These are phyloP conservation scores for Penicillium sp. DNA, from an alignment of 2,329 filamentous ascomycete genomes.

Conservation along the genomic window DNA sequence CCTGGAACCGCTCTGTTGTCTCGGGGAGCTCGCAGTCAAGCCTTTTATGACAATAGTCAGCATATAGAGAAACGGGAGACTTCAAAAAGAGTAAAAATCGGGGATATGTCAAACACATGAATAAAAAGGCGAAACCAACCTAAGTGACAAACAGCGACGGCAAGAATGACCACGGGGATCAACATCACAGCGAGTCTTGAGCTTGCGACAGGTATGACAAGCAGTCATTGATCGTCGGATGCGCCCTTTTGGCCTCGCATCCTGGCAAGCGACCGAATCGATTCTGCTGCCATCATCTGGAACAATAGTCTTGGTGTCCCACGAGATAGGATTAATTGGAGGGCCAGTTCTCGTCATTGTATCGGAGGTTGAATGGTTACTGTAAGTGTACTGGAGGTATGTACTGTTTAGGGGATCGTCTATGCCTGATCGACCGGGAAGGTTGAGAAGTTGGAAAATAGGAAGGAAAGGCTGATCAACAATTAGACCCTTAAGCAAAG, in stretches of 20 bases:
- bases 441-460: conserved; percentile 2
- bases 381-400: background rate
- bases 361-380: conserved; percentile 2
- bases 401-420: conserved; percentile 6
- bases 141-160: conserved; percentile 36
- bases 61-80: background rate
- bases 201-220: conserved; percentile 37
- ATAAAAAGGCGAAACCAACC: conserved; percentile 21
- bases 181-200: conserved; percentile 36
- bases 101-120: background rate
- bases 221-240: conserved; percentile 38
- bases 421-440: conserved; percentile 6
- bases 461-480: conserved; percentile 11
- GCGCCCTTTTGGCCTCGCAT: conserved; percentile 29
- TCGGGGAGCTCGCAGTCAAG: conserved; percentile 36
- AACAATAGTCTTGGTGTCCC: conserved; percentile 27
- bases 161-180: conserved; percentile 36
- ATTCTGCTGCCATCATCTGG: conserved; percentile 23
- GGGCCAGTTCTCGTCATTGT: conserved; percentile 29
- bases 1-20: conserved; percentile 32
- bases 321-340: conserved; percentile 21
- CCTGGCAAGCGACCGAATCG: conserved; percentile 21
- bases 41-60: conserved; percentile 18
- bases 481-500: conserved; percentile 15
- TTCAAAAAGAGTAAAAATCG: background rate